These are phyloP conservation scores for Aspergillus bertholletiae DNA, from an alignment of 495 filamentous ascomycete species.

Conservation along the genomic window DNA sequence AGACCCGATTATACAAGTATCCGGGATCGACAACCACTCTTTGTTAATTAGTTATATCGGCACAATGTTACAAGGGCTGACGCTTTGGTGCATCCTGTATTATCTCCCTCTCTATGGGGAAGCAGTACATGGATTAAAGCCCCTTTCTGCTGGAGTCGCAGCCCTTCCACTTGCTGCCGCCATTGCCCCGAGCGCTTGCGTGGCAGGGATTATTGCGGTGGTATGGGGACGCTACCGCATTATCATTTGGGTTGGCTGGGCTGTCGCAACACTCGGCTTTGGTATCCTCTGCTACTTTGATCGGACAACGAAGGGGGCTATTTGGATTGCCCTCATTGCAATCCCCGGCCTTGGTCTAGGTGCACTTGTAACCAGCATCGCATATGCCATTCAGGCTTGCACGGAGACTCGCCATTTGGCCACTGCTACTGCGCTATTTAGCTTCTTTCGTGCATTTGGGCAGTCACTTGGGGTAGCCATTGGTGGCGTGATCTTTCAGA, in stretches of 20 bases:
- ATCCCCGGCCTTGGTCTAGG: conserved; percentile 47
- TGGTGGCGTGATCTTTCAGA: conserved; percentile 59
- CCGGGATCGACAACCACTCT: no score
- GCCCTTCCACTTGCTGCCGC: conserved; percentile 53
- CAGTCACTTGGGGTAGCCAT: conserved; percentile 54
- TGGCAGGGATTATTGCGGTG: conserved; percentile 40
- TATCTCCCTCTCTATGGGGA: no score
- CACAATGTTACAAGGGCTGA: no score
- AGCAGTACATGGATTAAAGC: conserved; percentile 46
- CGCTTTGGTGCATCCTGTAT: no score
- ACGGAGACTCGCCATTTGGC: conserved; percentile 38
- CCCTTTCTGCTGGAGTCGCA: conserved; percentile 44
- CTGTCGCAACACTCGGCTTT: conserved; percentile 41
- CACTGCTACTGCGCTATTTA: conserved; percentile 51
- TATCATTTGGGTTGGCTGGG: conserved; percentile 53
- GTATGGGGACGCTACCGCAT: conserved; percentile 45
- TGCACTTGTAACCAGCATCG: conserved; percentile 45
- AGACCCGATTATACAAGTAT: no score
- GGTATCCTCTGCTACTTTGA: conserved; percentile 46
- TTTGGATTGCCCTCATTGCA: conserved; percentile 48
- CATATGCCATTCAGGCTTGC: conserved; percentile 48
- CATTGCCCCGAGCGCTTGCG: conserved; percentile 46
- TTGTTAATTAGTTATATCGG: no score
- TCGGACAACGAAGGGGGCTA: conserved; percentile 34
- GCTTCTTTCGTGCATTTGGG: conserved; percentile 54